Percentiles rank a stretch among this genome's conserved stretches.
These are phyloP conservation scores for Alternaria arborescens DNA, from an alignment of 2,329 filamentous ascomycete species.

Conservation along the genomic window DNA sequence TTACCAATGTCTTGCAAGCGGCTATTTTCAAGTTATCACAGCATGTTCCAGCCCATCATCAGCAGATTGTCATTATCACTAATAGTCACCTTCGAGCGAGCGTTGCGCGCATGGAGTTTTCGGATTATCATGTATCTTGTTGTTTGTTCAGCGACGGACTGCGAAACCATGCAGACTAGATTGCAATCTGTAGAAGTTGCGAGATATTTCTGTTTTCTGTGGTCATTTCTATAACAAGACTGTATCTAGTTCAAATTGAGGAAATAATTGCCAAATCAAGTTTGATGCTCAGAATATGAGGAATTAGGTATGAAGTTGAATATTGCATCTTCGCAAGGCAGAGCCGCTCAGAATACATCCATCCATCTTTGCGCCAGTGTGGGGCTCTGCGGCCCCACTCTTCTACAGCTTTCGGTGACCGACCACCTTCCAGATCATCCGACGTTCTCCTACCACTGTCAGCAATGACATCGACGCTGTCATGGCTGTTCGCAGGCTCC, in stretches of 20 bases:
- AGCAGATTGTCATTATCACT: neutral
- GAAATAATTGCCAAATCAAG: neutral
- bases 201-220: neutral
- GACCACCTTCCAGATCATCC: neutral
- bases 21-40: neutral
- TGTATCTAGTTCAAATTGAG: neutral
- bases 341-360: neutral
- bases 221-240: neutral
- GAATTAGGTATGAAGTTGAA: no score
- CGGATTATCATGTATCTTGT: neutral
- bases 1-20: neutral
- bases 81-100: constrained; percentile 4
- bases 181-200: constrained; percentile 3
- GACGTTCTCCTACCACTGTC: neutral
- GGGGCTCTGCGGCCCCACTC: neutral
- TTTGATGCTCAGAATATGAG: neutral
- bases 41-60: neutral
- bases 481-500: no score
- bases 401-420: neutral
- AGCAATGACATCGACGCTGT: neutral
- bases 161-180: constrained; percentile 15
- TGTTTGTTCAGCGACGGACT: neutral
- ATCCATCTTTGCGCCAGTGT: neutral
- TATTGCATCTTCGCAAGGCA: neutral
- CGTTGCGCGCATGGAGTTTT: neutral